phyloP scores from a whole-genome alignment of 192 early-diverging fungal species.

The Entomortierella parvispora region DNA sequence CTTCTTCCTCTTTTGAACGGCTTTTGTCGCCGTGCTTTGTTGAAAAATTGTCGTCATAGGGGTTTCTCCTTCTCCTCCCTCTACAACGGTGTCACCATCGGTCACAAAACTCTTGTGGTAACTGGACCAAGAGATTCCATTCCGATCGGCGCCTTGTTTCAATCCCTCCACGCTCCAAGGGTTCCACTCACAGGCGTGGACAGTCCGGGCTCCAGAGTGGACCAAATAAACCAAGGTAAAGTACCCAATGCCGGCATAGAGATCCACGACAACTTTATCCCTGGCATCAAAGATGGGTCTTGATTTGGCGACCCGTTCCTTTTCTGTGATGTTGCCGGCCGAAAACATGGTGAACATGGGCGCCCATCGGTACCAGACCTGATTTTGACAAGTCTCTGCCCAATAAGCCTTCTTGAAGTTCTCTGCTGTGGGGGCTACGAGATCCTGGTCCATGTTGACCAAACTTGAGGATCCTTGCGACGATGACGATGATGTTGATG shows the following conservation, averaged over 20 bases:
- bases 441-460: conserved; percentile 3
- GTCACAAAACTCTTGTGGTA: too few relatives aligned
- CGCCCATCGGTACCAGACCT: conserved; percentile 49
- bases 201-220: conserved; percentile 47
- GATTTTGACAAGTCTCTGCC: conserved; percentile 49
- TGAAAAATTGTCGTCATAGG: not conserved
- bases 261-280: conserved; percentile 45
- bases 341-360: conserved; percentile 60
- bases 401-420: conserved; percentile 33
- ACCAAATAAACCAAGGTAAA: conserved; percentile 49
- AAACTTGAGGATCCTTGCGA: not conserved
- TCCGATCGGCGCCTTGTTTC: conserved; percentile 33
- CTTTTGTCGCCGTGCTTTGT: not conserved
- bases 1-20: not conserved
- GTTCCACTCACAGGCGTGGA: conserved; percentile 58
- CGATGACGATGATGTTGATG: not conserved
- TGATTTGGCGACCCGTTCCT: conserved; percentile 50
- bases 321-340: conserved; percentile 55
- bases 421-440: not conserved
- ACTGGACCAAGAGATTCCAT: conserved; percentile 24
- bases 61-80: not conserved
- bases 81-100: too few relatives aligned
- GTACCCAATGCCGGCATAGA: conserved; percentile 56
- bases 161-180: conserved; percentile 56
- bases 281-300: conserved; percentile 36